These are phyloP conservation scores for Sorghum bicolor DNA, from an alignment of 176 grass and related monocot genomes.

Conservation along the genomic window DNA sequence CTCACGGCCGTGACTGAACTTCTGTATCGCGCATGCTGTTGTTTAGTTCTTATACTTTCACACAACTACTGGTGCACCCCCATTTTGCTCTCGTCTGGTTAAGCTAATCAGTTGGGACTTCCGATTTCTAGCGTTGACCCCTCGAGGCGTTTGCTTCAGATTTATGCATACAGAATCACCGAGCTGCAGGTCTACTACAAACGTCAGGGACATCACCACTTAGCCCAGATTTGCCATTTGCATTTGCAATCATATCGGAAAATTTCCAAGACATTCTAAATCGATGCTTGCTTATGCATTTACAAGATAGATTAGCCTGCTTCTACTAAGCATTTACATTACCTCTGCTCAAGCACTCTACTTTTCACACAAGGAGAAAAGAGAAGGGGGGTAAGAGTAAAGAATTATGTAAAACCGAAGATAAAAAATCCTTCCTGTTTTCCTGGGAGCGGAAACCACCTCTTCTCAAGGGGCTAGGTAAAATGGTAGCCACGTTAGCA, in stretches of 20 bases:
- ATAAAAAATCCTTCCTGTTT: constrained; percentile 23
- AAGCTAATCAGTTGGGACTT: not conserved
- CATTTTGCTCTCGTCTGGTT: not conserved
- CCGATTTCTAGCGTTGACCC: not conserved
- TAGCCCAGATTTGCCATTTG: not conserved
- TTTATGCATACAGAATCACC: not conserved
- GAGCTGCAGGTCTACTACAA: not conserved
- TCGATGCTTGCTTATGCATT: constrained; percentile 60
- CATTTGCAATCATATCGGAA: constrained; percentile 26
- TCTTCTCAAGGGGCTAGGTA: constrained; percentile 46
- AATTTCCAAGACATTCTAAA: constrained; percentile 32
- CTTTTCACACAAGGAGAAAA: constrained; percentile 37
- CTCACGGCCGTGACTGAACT: too few species aligned
- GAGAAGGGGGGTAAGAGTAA: constrained; percentile 5
- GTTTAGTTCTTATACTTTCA: not conserved
- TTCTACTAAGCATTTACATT: constrained; percentile 80
- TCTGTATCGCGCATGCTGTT: not conserved
- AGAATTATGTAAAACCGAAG: constrained; percentile 39
- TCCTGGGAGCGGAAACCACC: constrained; percentile 24
- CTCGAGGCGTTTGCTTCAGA: not conserved
- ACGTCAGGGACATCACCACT: not conserved
- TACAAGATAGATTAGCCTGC: constrained; percentile 75
- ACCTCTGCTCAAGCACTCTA: constrained; percentile 53
- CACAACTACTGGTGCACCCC: too few species aligned
- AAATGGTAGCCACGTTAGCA: constrained; percentile 59